These are phyloP conservation scores for Lepidium aucheri DNA, from an alignment of 345 rosid genomes.

Conservation along the genomic window DNA sequence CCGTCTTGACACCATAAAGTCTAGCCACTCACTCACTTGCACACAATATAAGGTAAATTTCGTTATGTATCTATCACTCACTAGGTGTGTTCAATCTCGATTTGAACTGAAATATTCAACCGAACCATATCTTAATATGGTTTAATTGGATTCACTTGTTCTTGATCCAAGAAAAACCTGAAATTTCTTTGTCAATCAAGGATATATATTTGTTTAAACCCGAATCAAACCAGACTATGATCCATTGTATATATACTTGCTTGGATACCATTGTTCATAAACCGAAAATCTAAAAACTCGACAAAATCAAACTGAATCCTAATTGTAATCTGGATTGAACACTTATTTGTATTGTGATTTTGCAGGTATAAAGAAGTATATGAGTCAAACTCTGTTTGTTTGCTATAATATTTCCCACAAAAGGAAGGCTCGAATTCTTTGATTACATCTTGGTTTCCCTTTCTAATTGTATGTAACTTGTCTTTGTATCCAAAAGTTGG, in stretches of 20 bases:
- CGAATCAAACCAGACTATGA: too few relatives aligned
- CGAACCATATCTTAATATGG: too few relatives aligned
- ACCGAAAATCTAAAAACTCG: too few relatives aligned
- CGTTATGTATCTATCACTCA: background rate
- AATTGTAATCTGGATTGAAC: too few relatives aligned
- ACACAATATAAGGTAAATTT: background rate
- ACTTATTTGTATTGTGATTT: background rate
- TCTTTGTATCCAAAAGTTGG: background rate
- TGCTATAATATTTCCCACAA: conserved; percentile 10
- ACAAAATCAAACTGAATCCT: too few relatives aligned
- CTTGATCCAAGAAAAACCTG: too few relatives aligned
- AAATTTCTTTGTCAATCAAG: too few relatives aligned
- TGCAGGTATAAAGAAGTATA: conserved; percentile 5
- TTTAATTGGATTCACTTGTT: too few relatives aligned
- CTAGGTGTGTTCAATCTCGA: too few relatives aligned
- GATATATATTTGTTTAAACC: too few relatives aligned
- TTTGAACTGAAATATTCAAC: too few relatives aligned
- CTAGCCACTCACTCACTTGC: background rate
- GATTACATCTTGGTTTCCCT: background rate
- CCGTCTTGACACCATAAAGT: conserved; percentile 44
- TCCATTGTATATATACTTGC: background rate
- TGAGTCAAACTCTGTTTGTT: background rate
- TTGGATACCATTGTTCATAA: too few relatives aligned
- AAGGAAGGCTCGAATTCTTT: conserved; percentile 3
- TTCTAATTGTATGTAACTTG: background rate